Percentiles rank a stretch among this genome's conserved stretches.
Conservation (phyloP, 768 basidiomycete species). For the Hydnomerulius pinastri region DNA sequence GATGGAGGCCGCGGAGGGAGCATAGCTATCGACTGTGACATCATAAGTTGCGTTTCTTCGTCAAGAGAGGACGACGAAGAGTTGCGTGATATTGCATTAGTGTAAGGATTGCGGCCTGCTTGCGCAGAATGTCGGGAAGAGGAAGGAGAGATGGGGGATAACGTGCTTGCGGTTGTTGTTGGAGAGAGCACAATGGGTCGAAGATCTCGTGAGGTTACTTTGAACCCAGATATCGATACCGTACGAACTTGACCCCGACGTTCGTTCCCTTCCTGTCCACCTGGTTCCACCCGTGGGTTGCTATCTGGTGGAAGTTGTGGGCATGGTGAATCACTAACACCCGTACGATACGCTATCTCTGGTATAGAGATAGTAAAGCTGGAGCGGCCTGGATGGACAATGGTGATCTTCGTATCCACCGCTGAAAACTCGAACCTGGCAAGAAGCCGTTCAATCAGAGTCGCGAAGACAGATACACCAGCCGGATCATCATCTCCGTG, state of each 20-base stretch:
- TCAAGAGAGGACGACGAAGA: slow-evolving; percentile 66
- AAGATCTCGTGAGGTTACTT: slow-evolving; percentile 52
- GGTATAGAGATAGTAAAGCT: slow-evolving; percentile 61
- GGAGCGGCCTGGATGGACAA: slow-evolving; percentile 65
- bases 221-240: slow-evolving; percentile 57
- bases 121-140: slow-evolving; percentile 16
- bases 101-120: slow-evolving; percentile 1
- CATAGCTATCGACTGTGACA: slow-evolving; percentile 74
- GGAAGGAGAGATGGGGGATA: slow-evolving; percentile 28
- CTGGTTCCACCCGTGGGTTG: slow-evolving; percentile 15
- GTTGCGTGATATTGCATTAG: slow-evolving; percentile 38
- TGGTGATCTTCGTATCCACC: slow-evolving; percentile 62
- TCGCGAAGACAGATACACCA: slow-evolving; percentile 80
- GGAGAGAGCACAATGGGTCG: slow-evolving; percentile 20
- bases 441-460: slow-evolving; percentile 76
- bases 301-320: slow-evolving; percentile 26
- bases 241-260: slow-evolving; percentile 41
- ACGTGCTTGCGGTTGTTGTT: slow-evolving; percentile 20
- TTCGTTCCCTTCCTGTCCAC: slow-evolving; percentile 11
- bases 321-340: slow-evolving; percentile 15
- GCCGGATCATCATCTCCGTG: slow-evolving; percentile 58
- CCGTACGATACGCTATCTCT: slow-evolving; percentile 59
- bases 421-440: slow-evolving; percentile 80
- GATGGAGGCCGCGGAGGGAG: slow-evolving; percentile 53
- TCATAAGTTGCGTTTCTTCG: slow-evolving; percentile 61